A percentile compares a stretch with the other conserved stretches of the same genome.
phyloP scores from a whole-genome alignment of 2,329 filamentous ascomycete genomes.

The Colletotrichum kahawae region DNA sequence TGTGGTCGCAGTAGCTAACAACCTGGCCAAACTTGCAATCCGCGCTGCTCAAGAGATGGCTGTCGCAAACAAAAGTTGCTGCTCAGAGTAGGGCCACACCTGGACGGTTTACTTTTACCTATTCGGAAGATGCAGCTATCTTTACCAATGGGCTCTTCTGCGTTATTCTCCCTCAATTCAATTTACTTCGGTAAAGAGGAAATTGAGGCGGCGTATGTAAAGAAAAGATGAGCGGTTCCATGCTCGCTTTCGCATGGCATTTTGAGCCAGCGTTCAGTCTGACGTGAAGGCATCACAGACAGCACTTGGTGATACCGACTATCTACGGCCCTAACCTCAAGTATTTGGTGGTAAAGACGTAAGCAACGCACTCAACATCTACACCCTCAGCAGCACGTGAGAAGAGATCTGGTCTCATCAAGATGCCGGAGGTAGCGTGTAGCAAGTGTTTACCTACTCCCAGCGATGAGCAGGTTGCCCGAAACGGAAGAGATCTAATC shows the following conservation, averaged over 20 bases:
- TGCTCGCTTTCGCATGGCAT: neutral
- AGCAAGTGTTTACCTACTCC: neutral
- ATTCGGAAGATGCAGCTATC: neutral
- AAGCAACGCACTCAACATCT: neutral
- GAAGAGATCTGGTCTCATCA: neutral
- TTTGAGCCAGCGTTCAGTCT: neutral
- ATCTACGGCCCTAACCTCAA: neutral
- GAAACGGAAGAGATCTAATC: neutral
- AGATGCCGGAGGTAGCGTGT: neutral
- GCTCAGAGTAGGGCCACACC: neutral
- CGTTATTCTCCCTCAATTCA: neutral
- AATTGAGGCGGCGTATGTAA: neutral
- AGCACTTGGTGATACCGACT: neutral
- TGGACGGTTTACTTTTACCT: neutral
- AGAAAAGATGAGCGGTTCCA: neutral
- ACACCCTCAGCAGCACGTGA: neutral
- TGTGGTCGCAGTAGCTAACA: neutral
- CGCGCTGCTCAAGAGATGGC: neutral
- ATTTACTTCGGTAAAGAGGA: neutral
- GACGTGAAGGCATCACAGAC: neutral
- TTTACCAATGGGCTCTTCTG: neutral
- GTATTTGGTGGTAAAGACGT: fast-evolving
- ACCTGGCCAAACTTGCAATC: neutral
- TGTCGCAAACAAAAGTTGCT: neutral
- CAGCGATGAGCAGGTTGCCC: neutral